Evolutionary conservation across 78 protist genomes (phyloP).

Genomic region (Dictyostelium discoideum): DNA sequence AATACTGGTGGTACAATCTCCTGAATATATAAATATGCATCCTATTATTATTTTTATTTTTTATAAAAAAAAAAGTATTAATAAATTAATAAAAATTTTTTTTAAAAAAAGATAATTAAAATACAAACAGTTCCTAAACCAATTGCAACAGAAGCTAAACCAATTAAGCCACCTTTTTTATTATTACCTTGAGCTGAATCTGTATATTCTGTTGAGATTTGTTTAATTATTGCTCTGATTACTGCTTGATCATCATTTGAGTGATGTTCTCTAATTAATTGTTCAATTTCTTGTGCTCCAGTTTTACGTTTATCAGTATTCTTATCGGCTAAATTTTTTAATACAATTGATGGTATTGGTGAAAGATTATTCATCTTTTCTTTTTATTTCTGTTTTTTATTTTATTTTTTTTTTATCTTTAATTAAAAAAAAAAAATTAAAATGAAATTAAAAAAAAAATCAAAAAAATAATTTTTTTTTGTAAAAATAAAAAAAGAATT

Average conservation of each 20-base stretch:
- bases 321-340: constrained; percentile 83
- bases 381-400: background rate
- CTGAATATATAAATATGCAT: constrained; percentile 53
- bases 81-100: too few species aligned
- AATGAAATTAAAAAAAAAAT: background rate
- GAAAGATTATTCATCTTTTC: constrained; percentile 16
- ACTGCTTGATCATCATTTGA: background rate
- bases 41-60: background rate
- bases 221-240: constrained; percentile 49
- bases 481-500: background rate
- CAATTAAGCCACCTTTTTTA: constrained; percentile 95
- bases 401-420: background rate
- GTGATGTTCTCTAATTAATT: constrained; percentile 77
- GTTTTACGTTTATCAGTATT: constrained; percentile 92
- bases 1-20: constrained; percentile 91
- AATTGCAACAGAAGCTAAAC: constrained; percentile 94
- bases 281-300: constrained; percentile 92
- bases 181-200: constrained; percentile 74
- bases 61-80: background rate
- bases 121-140: constrained; percentile 86
- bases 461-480: background rate
- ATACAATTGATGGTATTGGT: constrained; percentile 59
- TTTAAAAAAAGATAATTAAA: background rate
- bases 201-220: constrained; percentile 47
- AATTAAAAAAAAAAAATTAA: too few species aligned